These are phyloP conservation scores for Aristolochia contorta DNA, from an alignment of 164 flowering plant genomes.

Conservation along the genomic window DNA sequence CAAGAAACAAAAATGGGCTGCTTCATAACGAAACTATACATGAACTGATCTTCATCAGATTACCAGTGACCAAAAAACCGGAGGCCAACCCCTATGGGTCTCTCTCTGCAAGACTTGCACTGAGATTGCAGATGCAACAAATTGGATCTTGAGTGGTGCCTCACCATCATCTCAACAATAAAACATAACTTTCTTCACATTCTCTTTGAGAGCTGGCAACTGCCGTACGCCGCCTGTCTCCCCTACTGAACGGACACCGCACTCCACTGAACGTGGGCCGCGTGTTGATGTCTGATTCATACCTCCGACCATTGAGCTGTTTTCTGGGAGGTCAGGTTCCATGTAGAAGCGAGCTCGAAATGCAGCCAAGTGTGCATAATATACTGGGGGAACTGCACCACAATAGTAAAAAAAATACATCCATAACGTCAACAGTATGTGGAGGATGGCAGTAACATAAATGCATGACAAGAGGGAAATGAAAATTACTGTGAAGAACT, in stretches of 20 bases:
- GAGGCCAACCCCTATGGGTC: too few relatives aligned
- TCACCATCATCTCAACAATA: conserved; percentile 37
- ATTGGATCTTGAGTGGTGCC: too few relatives aligned
- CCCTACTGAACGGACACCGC: neutral
- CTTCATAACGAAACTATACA: too few relatives aligned
- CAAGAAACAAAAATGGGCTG: too few relatives aligned
- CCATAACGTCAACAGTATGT: too few relatives aligned
- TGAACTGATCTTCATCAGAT: too few relatives aligned
- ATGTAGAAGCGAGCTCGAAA: conserved; percentile 91
- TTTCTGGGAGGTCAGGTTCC: conserved; percentile 73
- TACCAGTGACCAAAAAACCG: too few relatives aligned
- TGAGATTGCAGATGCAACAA: too few relatives aligned
- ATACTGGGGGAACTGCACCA: conserved; percentile 85
- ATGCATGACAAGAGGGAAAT: too few relatives aligned
- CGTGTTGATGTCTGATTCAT: conserved; percentile 14
- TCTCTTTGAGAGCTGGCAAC: conserved; percentile 82
- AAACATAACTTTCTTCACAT: conserved; percentile 92
- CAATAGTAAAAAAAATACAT: neutral
- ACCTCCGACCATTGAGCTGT: conserved; percentile 28
- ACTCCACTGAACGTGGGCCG: conserved; percentile 10
- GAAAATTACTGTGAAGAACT: too few relatives aligned
- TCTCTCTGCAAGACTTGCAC: too few relatives aligned
- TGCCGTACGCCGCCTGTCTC: conserved; percentile 27
- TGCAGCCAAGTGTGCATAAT: conserved; percentile 92
- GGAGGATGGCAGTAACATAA: too few relatives aligned